Evolutionary conservation across 148 eudicot species (phyloP).

Genomic region (Arbutus unedo): DNA sequence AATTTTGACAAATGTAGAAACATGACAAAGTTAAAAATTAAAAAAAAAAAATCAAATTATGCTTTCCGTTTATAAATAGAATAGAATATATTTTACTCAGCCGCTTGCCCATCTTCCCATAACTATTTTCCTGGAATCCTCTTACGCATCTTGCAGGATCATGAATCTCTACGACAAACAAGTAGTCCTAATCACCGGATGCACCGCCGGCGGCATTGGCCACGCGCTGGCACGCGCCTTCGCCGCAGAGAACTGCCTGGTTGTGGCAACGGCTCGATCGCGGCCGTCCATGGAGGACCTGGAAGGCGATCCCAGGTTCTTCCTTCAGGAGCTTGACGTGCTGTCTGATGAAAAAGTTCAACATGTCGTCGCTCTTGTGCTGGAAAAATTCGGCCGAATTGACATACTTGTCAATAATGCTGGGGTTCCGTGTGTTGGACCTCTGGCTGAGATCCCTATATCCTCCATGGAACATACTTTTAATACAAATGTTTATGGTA

Average conservation of each 20-base stretch:
- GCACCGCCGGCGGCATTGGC: conserved; percentile 81
- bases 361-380: conserved; percentile 36
- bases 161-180: conserved; percentile 30
- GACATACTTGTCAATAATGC: conserved; percentile 83
- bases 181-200: conserved; percentile 76
- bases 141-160: neutral
- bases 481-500: conserved; percentile 84
- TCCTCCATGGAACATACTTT: conserved; percentile 52
- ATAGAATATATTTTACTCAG: too few relatives aligned
- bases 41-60: too few relatives aligned
- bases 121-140: too few relatives aligned
- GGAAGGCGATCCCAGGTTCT: conserved; percentile 29
- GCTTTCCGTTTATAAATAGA: too few relatives aligned
- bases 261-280: conserved; percentile 68
- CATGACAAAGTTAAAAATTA: too few relatives aligned
- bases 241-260: conserved; percentile 58
- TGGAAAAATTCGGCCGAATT: conserved; percentile 60
- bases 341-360: conserved; percentile 56
- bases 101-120: too few relatives aligned
- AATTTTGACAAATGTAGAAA: too few relatives aligned
- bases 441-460: conserved; percentile 79
- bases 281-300: conserved; percentile 59
- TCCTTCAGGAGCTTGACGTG: conserved; percentile 68
- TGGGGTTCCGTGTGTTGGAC: conserved; percentile 81
- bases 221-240: conserved; percentile 76